phyloP scores from a whole-genome alignment of 306 rosid species.

The Corylus heterophylla region DNA sequence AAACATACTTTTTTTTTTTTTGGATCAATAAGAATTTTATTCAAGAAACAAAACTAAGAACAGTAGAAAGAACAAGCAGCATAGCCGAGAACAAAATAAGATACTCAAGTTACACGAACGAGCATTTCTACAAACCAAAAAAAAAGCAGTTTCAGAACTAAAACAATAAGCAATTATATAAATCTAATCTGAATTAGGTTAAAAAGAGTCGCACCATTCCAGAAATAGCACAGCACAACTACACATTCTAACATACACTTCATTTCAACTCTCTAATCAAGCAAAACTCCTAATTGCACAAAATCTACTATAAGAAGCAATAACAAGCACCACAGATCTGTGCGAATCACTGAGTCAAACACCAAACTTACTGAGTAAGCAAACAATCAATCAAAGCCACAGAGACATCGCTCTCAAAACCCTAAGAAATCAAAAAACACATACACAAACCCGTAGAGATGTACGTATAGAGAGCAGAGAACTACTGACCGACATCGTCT shows the following conservation, averaged over 20 bases:
- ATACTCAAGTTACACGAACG: background rate
- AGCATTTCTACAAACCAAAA: background rate
- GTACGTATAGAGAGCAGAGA: background rate
- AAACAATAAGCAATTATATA: no score
- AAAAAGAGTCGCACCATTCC: background rate
- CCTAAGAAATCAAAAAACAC: background rate
- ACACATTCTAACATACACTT: background rate
- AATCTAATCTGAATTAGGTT: background rate
- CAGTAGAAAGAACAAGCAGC: background rate
- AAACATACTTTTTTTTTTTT: background rate
- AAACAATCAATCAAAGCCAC: background rate
- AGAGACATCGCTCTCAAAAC: conserved; percentile 7
- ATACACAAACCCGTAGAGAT: background rate
- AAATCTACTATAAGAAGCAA: background rate
- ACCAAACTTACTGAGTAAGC: background rate
- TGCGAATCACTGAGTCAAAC: background rate
- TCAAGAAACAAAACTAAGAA: background rate
- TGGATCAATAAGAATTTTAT: background rate
- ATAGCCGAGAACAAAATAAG: background rate
- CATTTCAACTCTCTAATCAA: background rate
- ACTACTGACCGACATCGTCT: conserved; percentile 49
- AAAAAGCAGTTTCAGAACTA: background rate
- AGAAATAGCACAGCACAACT: background rate
- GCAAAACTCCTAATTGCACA: background rate
- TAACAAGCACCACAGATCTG: background rate